Conservation (phyloP, 1,284 basidiomycete species). For the Laetiporus sulphureus region DNA sequence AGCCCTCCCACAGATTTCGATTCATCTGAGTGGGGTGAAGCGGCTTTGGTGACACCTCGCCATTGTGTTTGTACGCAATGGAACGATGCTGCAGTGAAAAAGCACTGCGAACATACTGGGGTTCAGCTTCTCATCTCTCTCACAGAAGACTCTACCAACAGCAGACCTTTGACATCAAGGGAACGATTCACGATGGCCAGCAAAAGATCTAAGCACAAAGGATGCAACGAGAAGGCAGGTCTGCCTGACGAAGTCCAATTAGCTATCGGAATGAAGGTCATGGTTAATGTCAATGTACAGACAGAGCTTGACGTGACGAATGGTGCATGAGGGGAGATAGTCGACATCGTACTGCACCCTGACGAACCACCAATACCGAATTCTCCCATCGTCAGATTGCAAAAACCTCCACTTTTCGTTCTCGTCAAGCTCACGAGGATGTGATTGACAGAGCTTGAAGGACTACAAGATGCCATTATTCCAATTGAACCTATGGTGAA, state of each 20-base stretch:
- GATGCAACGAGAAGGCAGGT: neutral
- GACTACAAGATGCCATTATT: conserved; percentile 21
- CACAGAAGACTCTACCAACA: conserved; percentile 1
- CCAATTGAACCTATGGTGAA: conserved; percentile 18
- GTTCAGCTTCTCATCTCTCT: neutral
- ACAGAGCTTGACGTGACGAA: conserved; percentile 36
- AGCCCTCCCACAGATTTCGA: conserved; percentile 1
- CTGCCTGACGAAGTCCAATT: conserved; percentile 21
- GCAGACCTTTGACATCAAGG: neutral
- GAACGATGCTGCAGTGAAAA: conserved; percentile 1
- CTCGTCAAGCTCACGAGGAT: conserved; percentile 24
- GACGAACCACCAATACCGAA: conserved; percentile 5
- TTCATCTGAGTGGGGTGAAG: neutral
- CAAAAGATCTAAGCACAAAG: neutral
- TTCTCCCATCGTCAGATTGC: conserved; percentile 17
- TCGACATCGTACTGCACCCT: conserved; percentile 24
- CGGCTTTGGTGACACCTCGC: conserved; percentile 3
- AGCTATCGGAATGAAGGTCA: conserved; percentile 35
- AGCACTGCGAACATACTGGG: neutral
- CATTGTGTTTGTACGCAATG: conserved; percentile 2
- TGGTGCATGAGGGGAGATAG: conserved; percentile 29
- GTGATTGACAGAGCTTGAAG: neutral
- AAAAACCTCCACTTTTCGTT: conserved; percentile 26
- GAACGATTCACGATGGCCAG: neutral
- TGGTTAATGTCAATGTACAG: conserved; percentile 34